Conservation (phyloP, 2,329 filamentous ascomycete genomes). For the Teratosphaeria viscida region DNA sequence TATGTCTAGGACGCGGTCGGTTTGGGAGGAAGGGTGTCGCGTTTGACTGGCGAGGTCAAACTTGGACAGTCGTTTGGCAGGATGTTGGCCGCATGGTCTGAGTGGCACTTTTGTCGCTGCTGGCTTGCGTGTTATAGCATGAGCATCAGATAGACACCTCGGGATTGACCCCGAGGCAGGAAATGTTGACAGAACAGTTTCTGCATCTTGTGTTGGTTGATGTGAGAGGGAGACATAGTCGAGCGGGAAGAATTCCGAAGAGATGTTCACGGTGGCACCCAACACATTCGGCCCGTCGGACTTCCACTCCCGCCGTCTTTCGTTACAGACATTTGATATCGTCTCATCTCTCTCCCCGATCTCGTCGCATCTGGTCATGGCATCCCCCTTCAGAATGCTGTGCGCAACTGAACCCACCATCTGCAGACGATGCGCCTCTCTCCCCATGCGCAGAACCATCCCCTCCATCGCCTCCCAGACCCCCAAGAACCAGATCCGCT, state of each 20-base stretch:
- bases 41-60: too few relatives aligned
- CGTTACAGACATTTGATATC: not conserved
- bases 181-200: too few relatives aligned
- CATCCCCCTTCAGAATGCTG: slow-evolving; percentile 6
- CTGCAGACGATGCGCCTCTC: slow-evolving; percentile 17
- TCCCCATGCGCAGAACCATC: slow-evolving; percentile 11
- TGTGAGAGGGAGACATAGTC: too few relatives aligned
- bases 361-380: slow-evolving; percentile 3
- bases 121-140: not conserved
- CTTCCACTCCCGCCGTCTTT: not conserved
- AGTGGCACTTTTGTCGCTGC: not conserved
- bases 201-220: too few relatives aligned
- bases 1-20: not conserved
- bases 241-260: too few relatives aligned
- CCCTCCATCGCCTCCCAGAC: slow-evolving; percentile 10
- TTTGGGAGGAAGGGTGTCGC: not conserved
- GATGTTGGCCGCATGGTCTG: not conserved
- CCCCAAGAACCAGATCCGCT: slow-evolving; percentile 17
- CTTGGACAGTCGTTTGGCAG: too few relatives aligned
- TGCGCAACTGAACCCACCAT: slow-evolving; percentile 11
- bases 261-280: not conserved
- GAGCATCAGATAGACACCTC: not conserved
- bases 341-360: not conserved
- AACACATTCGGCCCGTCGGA: not conserved
- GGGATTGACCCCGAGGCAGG: too few relatives aligned